Percentiles rank a stretch among this genome's conserved stretches.
Conservation (phyloP, 495 filamentous ascomycete genomes). For the Aspergillus carlsbadensis region DNA sequence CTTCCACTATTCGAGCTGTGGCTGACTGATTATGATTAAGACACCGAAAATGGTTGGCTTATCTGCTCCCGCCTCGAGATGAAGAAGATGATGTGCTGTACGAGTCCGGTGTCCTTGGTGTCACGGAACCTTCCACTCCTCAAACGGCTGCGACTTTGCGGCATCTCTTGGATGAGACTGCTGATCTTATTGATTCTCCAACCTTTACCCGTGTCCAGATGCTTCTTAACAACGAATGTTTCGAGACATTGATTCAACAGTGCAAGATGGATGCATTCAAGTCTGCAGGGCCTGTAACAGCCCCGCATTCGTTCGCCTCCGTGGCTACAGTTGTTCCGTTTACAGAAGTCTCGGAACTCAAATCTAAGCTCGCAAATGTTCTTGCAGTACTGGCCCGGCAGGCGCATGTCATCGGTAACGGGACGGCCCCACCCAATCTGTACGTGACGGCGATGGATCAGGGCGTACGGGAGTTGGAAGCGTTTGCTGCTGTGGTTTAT, state of each 20-base stretch:
- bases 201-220: constrained; percentile 80
- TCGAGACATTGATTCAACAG: constrained; percentile 77
- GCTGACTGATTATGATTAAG: constrained; percentile 7
- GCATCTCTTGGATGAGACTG: constrained; percentile 90
- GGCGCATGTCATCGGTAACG: constrained; percentile 84
- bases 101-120: constrained; percentile 73
- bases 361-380: constrained; percentile 84
- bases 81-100: constrained; percentile 79
- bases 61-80: constrained; percentile 73
- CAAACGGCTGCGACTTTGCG: constrained; percentile 61
- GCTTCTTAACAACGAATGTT: constrained; percentile 81
- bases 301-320: constrained; percentile 43
- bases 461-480: constrained; percentile 78
- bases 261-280: constrained; percentile 77
- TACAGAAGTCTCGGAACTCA: constrained; percentile 33
- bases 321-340: constrained; percentile 39
- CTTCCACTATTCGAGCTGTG: background rate
- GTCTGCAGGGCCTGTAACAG: constrained; percentile 44
- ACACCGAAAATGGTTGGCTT: constrained; percentile 72
- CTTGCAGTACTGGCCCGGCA: constrained; percentile 83
- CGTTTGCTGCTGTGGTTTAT: constrained; percentile 92
- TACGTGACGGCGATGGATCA: constrained; percentile 82
- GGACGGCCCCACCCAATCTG: constrained; percentile 68
- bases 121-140: constrained; percentile 43
- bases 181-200: constrained; percentile 93